Conservation (phyloP, 2,329 filamentous ascomycete species). For the Penicillium digitatum region DNA sequence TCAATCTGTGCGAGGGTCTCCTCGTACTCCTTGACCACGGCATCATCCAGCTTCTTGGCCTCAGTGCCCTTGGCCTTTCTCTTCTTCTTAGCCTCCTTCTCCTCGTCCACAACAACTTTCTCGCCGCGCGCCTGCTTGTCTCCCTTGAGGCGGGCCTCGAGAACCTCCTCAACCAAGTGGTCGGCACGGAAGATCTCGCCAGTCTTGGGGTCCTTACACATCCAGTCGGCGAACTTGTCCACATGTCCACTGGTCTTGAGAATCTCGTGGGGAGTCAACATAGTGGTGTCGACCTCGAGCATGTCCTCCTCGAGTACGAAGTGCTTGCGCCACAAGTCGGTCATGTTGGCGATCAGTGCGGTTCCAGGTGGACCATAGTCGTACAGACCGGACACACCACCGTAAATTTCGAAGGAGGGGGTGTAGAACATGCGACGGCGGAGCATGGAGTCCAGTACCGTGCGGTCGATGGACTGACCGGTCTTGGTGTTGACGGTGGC, state of each 20-base stretch:
- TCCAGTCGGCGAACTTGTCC: constrained; percentile 97
- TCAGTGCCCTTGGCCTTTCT: constrained; percentile 73
- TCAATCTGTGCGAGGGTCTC: constrained; percentile 90
- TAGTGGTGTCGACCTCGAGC: constrained; percentile 91
- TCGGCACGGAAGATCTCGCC: constrained; percentile 95
- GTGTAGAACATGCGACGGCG: constrained; percentile 90
- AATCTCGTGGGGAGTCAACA: constrained; percentile 87
- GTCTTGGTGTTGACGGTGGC: constrained; percentile 71
- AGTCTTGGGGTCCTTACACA: constrained; percentile 98
- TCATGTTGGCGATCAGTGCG: constrained; percentile 78
- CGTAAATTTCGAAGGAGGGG: constrained; percentile 92
- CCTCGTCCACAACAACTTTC: constrained; percentile 62
- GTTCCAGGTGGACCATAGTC: constrained; percentile 91
- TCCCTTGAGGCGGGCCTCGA: constrained; percentile 80
- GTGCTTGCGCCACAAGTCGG: constrained; percentile 88
- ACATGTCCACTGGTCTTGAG: constrained; percentile 96
- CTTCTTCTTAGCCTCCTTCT: constrained; percentile 85
- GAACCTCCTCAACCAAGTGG: constrained; percentile 90
- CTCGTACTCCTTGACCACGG: constrained; percentile 82
- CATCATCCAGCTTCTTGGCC: constrained; percentile 81
- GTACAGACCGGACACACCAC: constrained; percentile 81
- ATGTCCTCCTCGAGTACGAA: constrained; percentile 92
- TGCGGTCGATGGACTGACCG: constrained; percentile 83
- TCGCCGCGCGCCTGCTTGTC: constrained; percentile 89
- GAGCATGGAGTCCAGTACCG: constrained; percentile 76